Evolutionary conservation across 257 asterid species (phyloP).

Genomic region (Henckelia pumila): DNA sequence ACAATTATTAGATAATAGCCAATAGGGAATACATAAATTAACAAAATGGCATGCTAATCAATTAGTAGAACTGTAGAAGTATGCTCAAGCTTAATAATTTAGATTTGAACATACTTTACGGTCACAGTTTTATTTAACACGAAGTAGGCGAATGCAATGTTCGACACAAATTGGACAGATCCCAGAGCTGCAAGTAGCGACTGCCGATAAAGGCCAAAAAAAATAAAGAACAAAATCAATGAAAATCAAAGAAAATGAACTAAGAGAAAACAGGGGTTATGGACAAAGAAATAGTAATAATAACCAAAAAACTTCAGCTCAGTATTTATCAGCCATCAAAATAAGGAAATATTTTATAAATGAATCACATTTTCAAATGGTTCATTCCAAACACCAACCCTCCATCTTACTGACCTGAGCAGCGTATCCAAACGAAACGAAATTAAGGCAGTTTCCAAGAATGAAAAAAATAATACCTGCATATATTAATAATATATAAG

Average conservation of each 20-base stretch:
- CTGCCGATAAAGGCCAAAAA: no score
- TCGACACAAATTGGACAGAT: slow-evolving; percentile 91
- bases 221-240: slow-evolving; percentile 20
- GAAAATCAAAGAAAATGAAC: not conserved
- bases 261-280: slow-evolving; percentile 11
- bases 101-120: slow-evolving; percentile 59
- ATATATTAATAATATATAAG: slow-evolving; percentile 25
- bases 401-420: slow-evolving; percentile 74
- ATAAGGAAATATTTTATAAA: slow-evolving; percentile 20
- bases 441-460: slow-evolving; percentile 90
- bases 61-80: slow-evolving; percentile 27
- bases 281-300: not conserved
- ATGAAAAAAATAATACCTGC: slow-evolving; percentile 81
- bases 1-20: not conserved
- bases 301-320: slow-evolving; percentile 11
- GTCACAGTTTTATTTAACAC: slow-evolving; percentile 83
- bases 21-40: slow-evolving; percentile 3
- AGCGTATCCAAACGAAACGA: slow-evolving; percentile 94
- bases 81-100: slow-evolving; percentile 12
- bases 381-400: slow-evolving; percentile 13
- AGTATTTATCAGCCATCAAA: slow-evolving; percentile 25
- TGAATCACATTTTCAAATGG: slow-evolving; percentile 19
- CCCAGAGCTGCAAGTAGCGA: slow-evolving; percentile 98
- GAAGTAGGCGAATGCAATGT: slow-evolving; percentile 83
- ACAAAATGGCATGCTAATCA: slow-evolving; percentile 13